Evolutionary conservation across 257 asterid species (phyloP).

Genomic region (Apocynum venetum): DNA sequence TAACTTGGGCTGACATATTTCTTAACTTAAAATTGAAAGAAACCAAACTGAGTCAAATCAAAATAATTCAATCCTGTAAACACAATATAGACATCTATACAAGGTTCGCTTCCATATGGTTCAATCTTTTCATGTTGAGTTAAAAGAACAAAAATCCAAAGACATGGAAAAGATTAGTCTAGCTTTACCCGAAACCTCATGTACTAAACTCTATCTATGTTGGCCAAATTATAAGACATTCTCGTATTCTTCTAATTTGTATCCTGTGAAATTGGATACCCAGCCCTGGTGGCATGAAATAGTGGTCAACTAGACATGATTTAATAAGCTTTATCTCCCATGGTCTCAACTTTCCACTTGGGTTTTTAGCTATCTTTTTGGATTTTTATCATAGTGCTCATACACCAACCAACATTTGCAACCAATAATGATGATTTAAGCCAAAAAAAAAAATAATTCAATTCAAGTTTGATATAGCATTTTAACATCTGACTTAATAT

Average conservation of each 20-base stretch:
- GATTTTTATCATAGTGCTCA: conserved; percentile 12
- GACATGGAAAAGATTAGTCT: not conserved
- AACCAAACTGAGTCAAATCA: not conserved
- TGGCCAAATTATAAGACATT: not conserved
- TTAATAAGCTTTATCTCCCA: not conserved
- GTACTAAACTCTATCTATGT: not conserved
- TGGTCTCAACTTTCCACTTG: not conserved
- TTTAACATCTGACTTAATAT: no score
- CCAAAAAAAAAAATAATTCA: not conserved
- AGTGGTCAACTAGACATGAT: conserved; percentile 8
- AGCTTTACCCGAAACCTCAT: not conserved
- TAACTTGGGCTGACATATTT: no score
- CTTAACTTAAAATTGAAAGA: not conserved
- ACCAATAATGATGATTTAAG: conserved; percentile 9
- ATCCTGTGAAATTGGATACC: not conserved
- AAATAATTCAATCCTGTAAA: not conserved
- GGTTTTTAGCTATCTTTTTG: not conserved
- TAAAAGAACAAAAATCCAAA: not conserved
- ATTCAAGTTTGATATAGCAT: not conserved
- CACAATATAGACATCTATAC: not conserved
- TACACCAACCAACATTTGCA: conserved; percentile 22
- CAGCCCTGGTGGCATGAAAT: not conserved
- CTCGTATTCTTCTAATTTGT: not conserved
- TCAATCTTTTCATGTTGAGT: not conserved
- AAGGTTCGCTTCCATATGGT: not conserved